Conservation (phyloP, 1,284 basidiomycete species). For the Trametes pubescens region DNA sequence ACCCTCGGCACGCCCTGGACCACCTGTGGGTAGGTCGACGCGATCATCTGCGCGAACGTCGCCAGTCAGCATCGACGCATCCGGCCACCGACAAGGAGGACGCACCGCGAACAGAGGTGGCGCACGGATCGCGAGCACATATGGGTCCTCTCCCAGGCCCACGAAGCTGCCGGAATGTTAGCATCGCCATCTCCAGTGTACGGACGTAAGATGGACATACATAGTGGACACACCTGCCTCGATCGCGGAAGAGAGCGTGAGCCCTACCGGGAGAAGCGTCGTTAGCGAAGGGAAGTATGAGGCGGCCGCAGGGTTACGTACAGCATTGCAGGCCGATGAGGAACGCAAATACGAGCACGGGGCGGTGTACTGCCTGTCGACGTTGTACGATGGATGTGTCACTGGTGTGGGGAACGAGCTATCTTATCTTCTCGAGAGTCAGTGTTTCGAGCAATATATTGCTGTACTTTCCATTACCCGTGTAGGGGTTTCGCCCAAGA, state of each 20-base stretch:
- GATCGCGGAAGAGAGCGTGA: slow-evolving; percentile 74
- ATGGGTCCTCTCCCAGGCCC: slow-evolving; percentile 83
- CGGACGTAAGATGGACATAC: slow-evolving; percentile 47
- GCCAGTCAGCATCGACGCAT: slow-evolving; percentile 3
- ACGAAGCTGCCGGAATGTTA: slow-evolving; percentile 65
- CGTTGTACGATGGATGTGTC: slow-evolving; percentile 78
- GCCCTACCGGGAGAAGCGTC: slow-evolving; percentile 48
- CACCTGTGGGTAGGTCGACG: slow-evolving; percentile 65
- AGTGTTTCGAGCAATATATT: no score
- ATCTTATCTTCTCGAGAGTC: no score
- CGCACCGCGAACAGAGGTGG: slow-evolving; percentile 75
- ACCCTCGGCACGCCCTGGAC: slow-evolving; percentile 58
- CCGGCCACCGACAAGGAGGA: slow-evolving; percentile 7
- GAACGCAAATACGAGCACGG: slow-evolving; percentile 80
- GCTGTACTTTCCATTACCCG: no score
- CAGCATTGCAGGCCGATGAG: slow-evolving; percentile 79
- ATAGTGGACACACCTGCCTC: slow-evolving; percentile 88
- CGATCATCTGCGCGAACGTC: slow-evolving; percentile 57
- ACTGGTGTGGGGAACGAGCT: slow-evolving; percentile 46
- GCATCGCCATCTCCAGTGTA: slow-evolving; percentile 1
- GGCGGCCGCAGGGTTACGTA: slow-evolving; percentile 46
- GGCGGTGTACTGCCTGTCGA: slow-evolving; percentile 80
- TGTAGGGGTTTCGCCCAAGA: no score
- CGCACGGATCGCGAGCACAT: slow-evolving; percentile 76
- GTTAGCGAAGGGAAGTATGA: not conserved